Conservation (phyloP, 257 asterid genomes). For the Nicotiana benthamiana region DNA sequence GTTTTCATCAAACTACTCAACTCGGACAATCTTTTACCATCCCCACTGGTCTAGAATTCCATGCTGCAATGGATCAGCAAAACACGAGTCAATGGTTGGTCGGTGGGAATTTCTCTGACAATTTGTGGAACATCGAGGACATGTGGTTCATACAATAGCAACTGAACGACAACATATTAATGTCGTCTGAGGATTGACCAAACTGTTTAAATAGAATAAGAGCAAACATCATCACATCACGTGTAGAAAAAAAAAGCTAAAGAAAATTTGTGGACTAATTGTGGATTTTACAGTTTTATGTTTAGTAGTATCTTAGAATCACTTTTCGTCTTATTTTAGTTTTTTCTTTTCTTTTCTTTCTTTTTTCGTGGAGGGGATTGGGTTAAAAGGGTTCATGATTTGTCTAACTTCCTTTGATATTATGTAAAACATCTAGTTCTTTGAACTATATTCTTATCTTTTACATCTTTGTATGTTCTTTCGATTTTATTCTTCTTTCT, state of each 20-base stretch:
- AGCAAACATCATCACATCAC: background rate
- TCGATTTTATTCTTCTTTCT: background rate
- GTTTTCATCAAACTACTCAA: slow-evolving; percentile 16
- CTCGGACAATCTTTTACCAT: slow-evolving; percentile 35
- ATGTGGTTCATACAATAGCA: slow-evolving; percentile 53
- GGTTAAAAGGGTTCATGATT: background rate
- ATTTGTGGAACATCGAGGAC: slow-evolving; percentile 57
- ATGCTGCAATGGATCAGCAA: slow-evolving; percentile 18
- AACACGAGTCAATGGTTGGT: slow-evolving; percentile 46
- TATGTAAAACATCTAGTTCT: background rate
- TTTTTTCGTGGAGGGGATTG: background rate
- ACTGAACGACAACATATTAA: slow-evolving; percentile 16
- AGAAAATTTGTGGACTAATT: background rate
- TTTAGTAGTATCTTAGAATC: background rate
- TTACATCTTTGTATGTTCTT: background rate
- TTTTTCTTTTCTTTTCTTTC: background rate
- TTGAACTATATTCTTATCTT: background rate
- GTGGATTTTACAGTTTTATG: background rate
- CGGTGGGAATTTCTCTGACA: slow-evolving; percentile 45
- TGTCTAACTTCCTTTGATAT: background rate
- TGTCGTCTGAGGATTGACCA: background rate
- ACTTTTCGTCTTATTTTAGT: background rate
- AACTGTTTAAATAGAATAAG: background rate
- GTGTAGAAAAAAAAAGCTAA: background rate
- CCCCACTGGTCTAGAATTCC: slow-evolving; percentile 31